These are phyloP conservation scores for Cadophora sp. DNA, from an alignment of 2,329 filamentous ascomycete genomes.

Conservation along the genomic window DNA sequence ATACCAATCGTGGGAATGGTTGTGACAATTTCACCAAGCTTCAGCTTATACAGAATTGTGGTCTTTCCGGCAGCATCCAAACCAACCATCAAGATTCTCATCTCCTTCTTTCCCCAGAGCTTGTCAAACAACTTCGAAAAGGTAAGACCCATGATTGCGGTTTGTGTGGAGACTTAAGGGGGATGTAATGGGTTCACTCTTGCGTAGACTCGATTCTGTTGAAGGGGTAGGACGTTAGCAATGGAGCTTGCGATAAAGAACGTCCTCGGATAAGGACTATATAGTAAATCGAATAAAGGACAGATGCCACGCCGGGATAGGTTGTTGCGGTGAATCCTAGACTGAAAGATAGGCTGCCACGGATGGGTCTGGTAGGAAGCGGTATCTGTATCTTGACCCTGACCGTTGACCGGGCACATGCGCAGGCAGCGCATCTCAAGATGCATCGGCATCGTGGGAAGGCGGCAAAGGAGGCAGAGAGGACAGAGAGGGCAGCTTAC, in stretches of 20 bases:
- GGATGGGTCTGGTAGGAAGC: slow-evolving; percentile 24
- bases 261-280: slow-evolving; percentile 21
- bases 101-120: slow-evolving; percentile 99
- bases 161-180: slow-evolving; percentile 44
- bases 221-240: slow-evolving; percentile 28
- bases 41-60: slow-evolving; percentile 99
- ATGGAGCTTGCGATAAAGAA: slow-evolving; percentile 23
- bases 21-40: slow-evolving; percentile 98
- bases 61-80: slow-evolving; percentile 99
- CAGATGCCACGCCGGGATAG: slow-evolving; percentile 34
- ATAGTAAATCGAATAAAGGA: slow-evolving; percentile 34
- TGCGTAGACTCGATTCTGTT: slow-evolving; percentile 38
- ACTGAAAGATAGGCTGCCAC: slow-evolving; percentile 37
- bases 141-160: slow-evolving; percentile 93
- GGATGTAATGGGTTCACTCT: slow-evolving; percentile 46
- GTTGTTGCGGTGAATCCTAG: slow-evolving; percentile 27
- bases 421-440: slow-evolving; percentile 34
- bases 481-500: slow-evolving; percentile 35
- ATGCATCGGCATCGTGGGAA: slow-evolving; percentile 21
- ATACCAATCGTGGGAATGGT: slow-evolving; percentile 98
- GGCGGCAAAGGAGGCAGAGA: slow-evolving; percentile 16
- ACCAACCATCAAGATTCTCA: slow-evolving; percentile 99
- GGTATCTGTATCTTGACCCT: slow-evolving; percentile 29
- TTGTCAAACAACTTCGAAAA: slow-evolving; percentile 97
- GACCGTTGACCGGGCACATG: slow-evolving; percentile 24